phyloP scores from a whole-genome alignment of 306 rosid species.

The Quercus parvula region DNA sequence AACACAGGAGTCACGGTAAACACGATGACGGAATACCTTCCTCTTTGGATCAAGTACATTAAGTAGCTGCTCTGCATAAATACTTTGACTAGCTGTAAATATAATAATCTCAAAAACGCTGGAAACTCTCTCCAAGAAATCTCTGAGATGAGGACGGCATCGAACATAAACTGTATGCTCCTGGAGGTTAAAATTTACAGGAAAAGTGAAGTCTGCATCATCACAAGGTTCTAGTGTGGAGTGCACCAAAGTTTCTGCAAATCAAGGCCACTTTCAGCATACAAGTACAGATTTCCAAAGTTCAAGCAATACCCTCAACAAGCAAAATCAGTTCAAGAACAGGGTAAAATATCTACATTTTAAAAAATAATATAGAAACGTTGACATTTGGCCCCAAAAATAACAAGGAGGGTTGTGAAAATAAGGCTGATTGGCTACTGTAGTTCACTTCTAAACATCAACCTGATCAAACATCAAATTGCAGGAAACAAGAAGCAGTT shows the following conservation, averaged over 20 bases:
- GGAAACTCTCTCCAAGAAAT: constrained; percentile 77
- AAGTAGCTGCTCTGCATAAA: constrained; percentile 96
- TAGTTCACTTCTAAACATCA: neutral
- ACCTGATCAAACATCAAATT: neutral
- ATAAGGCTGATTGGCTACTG: neutral
- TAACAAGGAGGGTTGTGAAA: neutral
- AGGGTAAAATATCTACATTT: neutral
- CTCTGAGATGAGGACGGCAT: constrained; percentile 93
- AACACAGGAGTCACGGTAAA: constrained; percentile 93
- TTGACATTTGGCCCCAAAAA: neutral
- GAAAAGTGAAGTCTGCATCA: constrained; percentile 88
- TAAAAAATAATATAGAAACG: neutral
- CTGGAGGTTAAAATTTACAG: constrained; percentile 84
- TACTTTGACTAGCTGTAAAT: constrained; percentile 98
- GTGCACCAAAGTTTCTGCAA: constrained; percentile 98
- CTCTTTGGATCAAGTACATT: constrained; percentile 96
- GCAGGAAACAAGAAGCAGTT: neutral
- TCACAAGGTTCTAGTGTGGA: constrained; percentile 89
- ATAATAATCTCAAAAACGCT: constrained; percentile 84
- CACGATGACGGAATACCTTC: constrained; percentile 93
- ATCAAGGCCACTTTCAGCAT: constrained; percentile 23
- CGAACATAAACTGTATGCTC: constrained; percentile 92
- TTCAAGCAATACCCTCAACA: neutral
- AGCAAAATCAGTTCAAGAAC: neutral
- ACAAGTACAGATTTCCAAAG: neutral